Conservation (phyloP, 164 flowering plant genomes). For the Magnolia officinalis region DNA sequence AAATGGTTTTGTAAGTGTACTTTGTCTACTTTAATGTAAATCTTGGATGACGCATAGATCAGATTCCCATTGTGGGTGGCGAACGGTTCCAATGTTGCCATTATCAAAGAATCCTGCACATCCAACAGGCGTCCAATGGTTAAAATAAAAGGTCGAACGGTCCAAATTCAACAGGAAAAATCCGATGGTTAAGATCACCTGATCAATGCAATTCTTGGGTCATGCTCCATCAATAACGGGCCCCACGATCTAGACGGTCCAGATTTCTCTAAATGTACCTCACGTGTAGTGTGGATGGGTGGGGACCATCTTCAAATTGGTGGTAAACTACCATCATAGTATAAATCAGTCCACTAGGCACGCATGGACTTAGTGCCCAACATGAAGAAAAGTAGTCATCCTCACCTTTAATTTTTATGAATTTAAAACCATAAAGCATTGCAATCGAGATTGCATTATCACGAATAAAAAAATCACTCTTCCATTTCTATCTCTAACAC, state of each 20-base stretch:
- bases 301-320: not conserved
- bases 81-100: not conserved
- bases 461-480: conserved; percentile 10
- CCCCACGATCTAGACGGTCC: not conserved
- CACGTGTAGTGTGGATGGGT: not conserved
- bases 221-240: not conserved
- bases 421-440: conserved; percentile 34
- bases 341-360: not conserved
- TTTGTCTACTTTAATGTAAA: not conserved
- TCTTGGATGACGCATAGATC: not conserved
- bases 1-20: not conserved
- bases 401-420: conserved; percentile 33
- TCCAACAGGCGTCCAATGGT: not conserved
- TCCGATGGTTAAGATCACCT: not conserved
- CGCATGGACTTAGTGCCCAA: conserved; percentile 42
- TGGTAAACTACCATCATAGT: not conserved
- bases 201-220: not conserved
- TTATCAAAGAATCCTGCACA: not conserved
- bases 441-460: conserved; percentile 6
- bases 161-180: not conserved
- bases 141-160: not conserved
- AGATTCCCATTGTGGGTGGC: not conserved
- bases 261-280: not conserved
- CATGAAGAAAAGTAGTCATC: conserved; percentile 50
- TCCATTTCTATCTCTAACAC: conserved; percentile 10